Evolutionary conservation across 768 basidiomycete genomes (phyloP), one percentile per base, ranked within the genome.

Genomic region (Arthromyces matolae): DNA sequence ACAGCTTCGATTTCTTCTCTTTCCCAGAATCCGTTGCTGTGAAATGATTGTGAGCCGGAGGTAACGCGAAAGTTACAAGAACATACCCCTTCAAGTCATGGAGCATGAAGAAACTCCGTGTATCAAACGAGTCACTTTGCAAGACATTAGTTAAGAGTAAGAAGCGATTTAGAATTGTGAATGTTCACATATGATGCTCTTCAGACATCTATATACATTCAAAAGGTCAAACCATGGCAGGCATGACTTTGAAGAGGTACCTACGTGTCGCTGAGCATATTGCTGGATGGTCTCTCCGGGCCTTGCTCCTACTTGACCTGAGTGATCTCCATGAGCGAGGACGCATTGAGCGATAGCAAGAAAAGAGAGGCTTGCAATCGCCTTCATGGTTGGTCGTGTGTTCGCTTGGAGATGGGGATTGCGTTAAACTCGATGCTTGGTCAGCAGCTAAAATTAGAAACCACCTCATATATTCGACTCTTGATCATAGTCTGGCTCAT

Each of bases 181-280:
- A 43, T 43, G 52, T 69, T 56, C 68, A 89, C 86, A 90, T 89
- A 63, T 92, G 89, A 64, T 93, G 91, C 59, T 94, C 91, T 22
- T 80, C 76, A 37, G 87, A 80, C 91, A 94, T 94, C 89, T 93
- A 66, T 16, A 53, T 38, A 36, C 12, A 31, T 18, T 42, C 49
- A 32, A 55, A 45, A 47, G 45, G 48, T 24, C 54, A 62, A 55
- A n/a, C n/a, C 44, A 47, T 39, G 49, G 23, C 33, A 23, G 41
- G 45, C 22, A 47, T 39, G 25, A 42, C 51, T 53, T 41, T 40
- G 22, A 51, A 45, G 42, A 52, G 25, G 47, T 23, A 80, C 90
- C 59, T 82, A 95, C 93, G 74, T 97, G 94, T 75, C 87, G 76
- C 64, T 86, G 75, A 41, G 92, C 92, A 70, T 97, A 97, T 51